phyloP scores from a whole-genome alignment of 2,329 filamentous ascomycete genomes.

The Allantophomopsis cytisporea region DNA sequence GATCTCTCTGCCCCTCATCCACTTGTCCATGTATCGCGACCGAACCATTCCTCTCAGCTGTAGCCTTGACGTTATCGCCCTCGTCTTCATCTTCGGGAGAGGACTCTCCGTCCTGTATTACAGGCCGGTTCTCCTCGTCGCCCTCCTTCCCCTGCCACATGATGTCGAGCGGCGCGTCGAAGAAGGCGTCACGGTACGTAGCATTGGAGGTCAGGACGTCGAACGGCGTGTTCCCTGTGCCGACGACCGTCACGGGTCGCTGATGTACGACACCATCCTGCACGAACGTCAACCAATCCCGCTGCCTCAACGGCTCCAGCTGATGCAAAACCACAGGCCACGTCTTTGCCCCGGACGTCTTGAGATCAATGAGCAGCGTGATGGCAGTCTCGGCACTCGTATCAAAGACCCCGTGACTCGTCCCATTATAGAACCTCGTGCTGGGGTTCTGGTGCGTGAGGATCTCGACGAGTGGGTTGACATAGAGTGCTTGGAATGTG shows the following conservation, averaged over 20 bases:
- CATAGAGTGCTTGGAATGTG: constrained; percentile 49
- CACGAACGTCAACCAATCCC: constrained; percentile 41
- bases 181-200: constrained; percentile 47
- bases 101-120: too few species aligned
- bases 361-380: constrained; percentile 56
- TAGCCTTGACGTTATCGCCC: too few species aligned
- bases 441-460: constrained; percentile 37
- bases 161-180: constrained; percentile 46
- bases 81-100: too few species aligned
- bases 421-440: constrained; percentile 29
- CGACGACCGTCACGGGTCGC: constrained; percentile 54
- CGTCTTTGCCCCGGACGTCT: constrained; percentile 37
- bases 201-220: constrained; percentile 35
- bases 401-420: constrained; percentile 40
- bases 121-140: too few species aligned
- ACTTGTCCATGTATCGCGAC: too few species aligned
- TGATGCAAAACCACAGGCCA: constrained; percentile 38
- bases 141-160: constrained; percentile 22
- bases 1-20: too few species aligned
- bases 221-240: constrained; percentile 51
- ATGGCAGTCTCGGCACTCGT: constrained; percentile 36
- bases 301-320: constrained; percentile 42
- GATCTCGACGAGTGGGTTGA: constrained; percentile 47
- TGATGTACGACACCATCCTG: constrained; percentile 33
- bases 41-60: too few species aligned